Base-by-base conservation (phyloP, 495 filamentous ascomycete genomes). In the Trichoderma orchidacearum region DNA sequence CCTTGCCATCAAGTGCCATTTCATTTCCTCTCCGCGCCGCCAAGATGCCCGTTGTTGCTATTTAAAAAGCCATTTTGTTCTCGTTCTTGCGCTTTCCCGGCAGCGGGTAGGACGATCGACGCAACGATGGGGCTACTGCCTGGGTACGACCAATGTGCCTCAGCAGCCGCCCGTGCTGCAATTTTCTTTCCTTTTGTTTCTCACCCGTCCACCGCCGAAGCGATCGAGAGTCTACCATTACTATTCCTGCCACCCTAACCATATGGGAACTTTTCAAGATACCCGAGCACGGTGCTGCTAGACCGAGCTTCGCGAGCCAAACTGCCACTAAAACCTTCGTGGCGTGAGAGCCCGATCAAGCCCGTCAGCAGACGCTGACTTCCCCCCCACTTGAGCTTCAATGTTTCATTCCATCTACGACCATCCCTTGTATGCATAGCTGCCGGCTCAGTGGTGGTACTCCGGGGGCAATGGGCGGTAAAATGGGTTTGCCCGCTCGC, bases 281-380 rank as follows among this genome's bases (percentile, higher is more conserved):
- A n/a, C n/a, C n/a, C n/a, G n/a, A n/a, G n/a, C n/a, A n/a, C n/a
- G n/a, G n/a, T n/a, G n/a, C n/a, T n/a, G n/a, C n/a, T n/a, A n/a
- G n/a, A n/a, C n/a, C n/a, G n/a, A n/a, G n/a, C n/a, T n/a, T n/a
- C n/a, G n/a, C n/a, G n/a, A n/a, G n/a, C n/a, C n/a, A n/a, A n/a
- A n/a, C n/a, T n/a, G n/a, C n/a, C 41, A 27, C 41, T 27, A 48
- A 11, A 8, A 17, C 41, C 23, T 9, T 23, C 41, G 41, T 48
- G 41, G 41, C 41, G 41, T 48, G 18, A 27, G 41, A 25, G n/a
- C 41, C 41, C 18, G 18, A 23, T 9, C 7, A 27, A 5, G 41
- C 41, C 41, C 41, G 41, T 48, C 41, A 48, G 41, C 41, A 48
- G 41, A 27, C 41, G 41, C 41, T 48, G 41, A 48, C 41, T 48